Conservation (phyloP, 495 filamentous ascomycete species). For the Daldinia bambusicola region DNA sequence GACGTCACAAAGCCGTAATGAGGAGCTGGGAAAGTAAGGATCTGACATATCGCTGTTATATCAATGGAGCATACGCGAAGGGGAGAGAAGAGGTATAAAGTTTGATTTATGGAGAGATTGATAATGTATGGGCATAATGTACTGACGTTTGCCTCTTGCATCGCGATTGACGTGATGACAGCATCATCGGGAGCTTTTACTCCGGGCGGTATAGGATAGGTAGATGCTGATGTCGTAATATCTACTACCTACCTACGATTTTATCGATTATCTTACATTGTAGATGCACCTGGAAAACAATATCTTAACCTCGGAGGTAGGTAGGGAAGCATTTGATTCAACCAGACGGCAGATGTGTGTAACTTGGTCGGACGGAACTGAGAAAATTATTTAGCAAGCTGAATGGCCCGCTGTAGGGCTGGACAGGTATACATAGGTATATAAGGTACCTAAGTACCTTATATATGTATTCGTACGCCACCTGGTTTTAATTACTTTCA, state of each 20-base stretch:
- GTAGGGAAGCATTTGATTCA: too few relatives aligned
- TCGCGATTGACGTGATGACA: conserved; percentile 28
- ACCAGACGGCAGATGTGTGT: too few relatives aligned
- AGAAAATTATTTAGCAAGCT: too few relatives aligned
- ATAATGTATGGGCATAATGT: conserved; percentile 3
- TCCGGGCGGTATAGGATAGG: not conserved
- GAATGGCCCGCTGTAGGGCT: too few relatives aligned
- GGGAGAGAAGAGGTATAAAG: conserved; percentile 1
- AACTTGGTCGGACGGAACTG: too few relatives aligned
- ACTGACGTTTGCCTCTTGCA: conserved; percentile 4
- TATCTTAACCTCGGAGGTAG: too few relatives aligned
- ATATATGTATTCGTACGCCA: too few relatives aligned
- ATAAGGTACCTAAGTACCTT: too few relatives aligned
- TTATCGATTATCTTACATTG: too few relatives aligned
- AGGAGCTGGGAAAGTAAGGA: conserved; percentile 1
- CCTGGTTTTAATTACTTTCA: too few relatives aligned
- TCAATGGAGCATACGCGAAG: not conserved
- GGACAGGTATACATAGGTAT: too few relatives aligned
- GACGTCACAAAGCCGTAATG: conserved; percentile 21
- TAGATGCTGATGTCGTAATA: not conserved
- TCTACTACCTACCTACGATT: not conserved
- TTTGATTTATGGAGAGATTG: conserved; percentile 7
- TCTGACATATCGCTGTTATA: not conserved
- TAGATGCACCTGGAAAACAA: too few relatives aligned
- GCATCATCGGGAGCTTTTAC: conserved; percentile 22